Conservation (phyloP, 2,329 filamentous ascomycete species). For the Aureobasidium sp. region DNA sequence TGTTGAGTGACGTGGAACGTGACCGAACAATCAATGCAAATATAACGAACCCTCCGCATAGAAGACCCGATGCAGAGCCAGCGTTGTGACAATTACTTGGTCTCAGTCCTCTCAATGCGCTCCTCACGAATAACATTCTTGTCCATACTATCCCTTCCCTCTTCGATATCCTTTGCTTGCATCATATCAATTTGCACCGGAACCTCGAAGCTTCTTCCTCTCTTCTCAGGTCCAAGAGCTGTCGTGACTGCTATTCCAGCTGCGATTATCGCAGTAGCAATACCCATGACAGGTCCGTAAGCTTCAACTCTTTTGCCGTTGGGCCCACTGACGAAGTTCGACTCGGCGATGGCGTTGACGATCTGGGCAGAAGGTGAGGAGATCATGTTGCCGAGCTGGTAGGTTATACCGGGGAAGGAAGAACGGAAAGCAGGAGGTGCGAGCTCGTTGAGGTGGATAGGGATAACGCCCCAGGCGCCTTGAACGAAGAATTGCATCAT, state of each 20-base stretch:
- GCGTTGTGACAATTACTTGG: not conserved
- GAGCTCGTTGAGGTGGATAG: conserved; percentile 66
- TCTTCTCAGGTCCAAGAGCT: conserved; percentile 65
- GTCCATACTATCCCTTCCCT: conserved; percentile 8
- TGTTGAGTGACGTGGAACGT: too few relatives aligned
- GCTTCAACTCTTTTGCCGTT: conserved; percentile 54
- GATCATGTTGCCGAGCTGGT: conserved; percentile 64
- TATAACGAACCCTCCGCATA: too few relatives aligned
- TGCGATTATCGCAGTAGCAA: conserved; percentile 69
- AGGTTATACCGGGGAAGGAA: conserved; percentile 61
- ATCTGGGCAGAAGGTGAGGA: conserved; percentile 58
- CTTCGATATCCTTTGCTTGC: conserved; percentile 15
- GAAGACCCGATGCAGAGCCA: too few relatives aligned
- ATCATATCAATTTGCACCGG: conserved; percentile 33
- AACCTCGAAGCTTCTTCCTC: conserved; percentile 60
- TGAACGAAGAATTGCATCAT: conserved; percentile 62
- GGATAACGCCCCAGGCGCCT: conserved; percentile 54
- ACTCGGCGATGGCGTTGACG: conserved; percentile 65
- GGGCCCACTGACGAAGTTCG: conserved; percentile 44
- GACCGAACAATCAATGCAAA: too few relatives aligned
- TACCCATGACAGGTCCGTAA: conserved; percentile 67
- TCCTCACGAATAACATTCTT: conserved; percentile 5
- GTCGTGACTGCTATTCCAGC: conserved; percentile 59
- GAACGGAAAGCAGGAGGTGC: conserved; percentile 63
- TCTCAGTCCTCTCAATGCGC: not conserved